Percentiles rank a stretch among this genome's conserved stretches.
Conservation (phyloP, 129 eudicot genomes). For the Mikania micrantha region DNA sequence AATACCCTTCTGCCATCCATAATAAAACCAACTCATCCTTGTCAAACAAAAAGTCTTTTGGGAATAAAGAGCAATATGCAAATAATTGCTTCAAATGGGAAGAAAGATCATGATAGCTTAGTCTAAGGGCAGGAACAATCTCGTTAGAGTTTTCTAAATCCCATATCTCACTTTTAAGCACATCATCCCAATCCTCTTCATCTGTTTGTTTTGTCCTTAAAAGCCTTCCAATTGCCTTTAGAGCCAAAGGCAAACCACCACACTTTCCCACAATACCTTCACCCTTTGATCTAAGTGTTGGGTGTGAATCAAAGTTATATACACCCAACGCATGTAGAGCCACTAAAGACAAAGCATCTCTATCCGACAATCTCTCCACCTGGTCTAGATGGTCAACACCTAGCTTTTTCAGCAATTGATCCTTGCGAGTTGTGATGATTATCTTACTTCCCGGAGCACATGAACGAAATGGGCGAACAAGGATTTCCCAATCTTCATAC, state of each 20-base stretch:
- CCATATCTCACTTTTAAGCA: not conserved
- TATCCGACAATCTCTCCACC: constrained; percentile 8
- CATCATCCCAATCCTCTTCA: not conserved
- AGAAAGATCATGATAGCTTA: constrained; percentile 1
- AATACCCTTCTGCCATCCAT: not conserved
- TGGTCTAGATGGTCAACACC: constrained; percentile 19
- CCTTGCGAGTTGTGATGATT: constrained; percentile 37
- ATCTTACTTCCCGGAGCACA: constrained; percentile 40
- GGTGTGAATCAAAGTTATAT: constrained; percentile 7
- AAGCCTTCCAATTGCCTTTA: constrained; percentile 22
- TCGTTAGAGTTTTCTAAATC: not conserved
- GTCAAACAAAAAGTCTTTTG: constrained; percentile 1
- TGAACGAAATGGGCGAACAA: constrained; percentile 15
- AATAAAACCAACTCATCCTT: not conserved
- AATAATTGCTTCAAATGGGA: not conserved
- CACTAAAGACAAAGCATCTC: constrained; percentile 23
- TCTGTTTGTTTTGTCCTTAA: constrained; percentile 10
- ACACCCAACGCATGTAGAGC: constrained; percentile 29
- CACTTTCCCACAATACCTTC: constrained; percentile 23
- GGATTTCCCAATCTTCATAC: constrained; percentile 20
- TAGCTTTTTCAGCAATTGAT: constrained; percentile 6
- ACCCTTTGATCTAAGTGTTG: constrained; percentile 15
- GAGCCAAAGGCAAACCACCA: constrained; percentile 27
- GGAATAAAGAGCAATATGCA: constrained; percentile 1
- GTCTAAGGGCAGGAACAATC: not conserved